A percentile compares a stretch with the other conserved stretches of the same genome.
Conservation (phyloP, 306 rosid genomes). For the Trifolium pratense region DNA sequence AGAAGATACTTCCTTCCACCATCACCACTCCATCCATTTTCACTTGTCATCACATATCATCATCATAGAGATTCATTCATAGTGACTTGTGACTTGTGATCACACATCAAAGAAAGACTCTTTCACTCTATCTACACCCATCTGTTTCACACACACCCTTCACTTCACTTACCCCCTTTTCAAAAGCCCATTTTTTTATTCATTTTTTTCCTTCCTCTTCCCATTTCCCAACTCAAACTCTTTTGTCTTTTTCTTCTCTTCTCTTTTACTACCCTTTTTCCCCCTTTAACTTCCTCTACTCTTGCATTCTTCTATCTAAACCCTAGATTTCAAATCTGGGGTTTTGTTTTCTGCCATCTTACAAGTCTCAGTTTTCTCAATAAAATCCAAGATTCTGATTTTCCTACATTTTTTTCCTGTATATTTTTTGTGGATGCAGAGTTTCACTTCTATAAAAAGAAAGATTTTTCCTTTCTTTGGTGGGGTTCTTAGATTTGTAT, state of each 20-base stretch:
- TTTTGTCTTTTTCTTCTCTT: constrained; percentile 32
- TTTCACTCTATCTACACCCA: constrained; percentile 36
- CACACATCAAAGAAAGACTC: neutral
- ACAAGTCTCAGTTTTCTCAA: neutral
- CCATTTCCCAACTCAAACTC: constrained; percentile 45
- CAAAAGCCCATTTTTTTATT: constrained; percentile 45
- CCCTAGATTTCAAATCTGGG: constrained; percentile 96
- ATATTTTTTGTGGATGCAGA: constrained; percentile 38
- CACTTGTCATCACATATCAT: neutral
- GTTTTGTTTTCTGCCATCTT: constrained; percentile 52
- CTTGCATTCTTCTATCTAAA: constrained; percentile 69
- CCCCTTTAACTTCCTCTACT: constrained; percentile 30
- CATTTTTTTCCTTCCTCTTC: constrained; percentile 2
- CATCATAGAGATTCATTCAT: too few relatives aligned
- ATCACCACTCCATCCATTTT: neutral
- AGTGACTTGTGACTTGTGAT: constrained; percentile 6
- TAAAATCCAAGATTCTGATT: constrained; percentile 27
- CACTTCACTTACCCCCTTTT: constrained; percentile 40
- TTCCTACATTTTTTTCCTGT: constrained; percentile 53
- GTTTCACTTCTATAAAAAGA: constrained; percentile 41
- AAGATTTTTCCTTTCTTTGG: neutral
- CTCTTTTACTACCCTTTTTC: constrained; percentile 7
- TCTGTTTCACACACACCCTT: constrained; percentile 41
- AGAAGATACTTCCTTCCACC: constrained; percentile 37
- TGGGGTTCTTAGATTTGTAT: constrained; percentile 44